Evolutionary conservation across 768 basidiomycete species (phyloP), one percentile per base, ranked within the genome.

Genomic region (Multifurca ochricompacta): DNA sequence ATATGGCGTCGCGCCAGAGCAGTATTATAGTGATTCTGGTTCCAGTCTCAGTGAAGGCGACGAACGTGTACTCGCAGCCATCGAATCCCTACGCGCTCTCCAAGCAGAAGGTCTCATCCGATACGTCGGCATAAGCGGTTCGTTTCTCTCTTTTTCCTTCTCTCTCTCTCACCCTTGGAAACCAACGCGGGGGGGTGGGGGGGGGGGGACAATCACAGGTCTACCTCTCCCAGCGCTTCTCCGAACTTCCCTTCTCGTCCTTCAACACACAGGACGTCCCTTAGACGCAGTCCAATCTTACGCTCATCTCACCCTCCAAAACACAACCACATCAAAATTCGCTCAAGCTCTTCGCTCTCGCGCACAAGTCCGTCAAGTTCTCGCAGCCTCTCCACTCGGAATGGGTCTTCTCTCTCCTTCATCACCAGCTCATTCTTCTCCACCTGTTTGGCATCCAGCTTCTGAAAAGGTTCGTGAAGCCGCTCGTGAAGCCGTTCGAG

Each of bases 171-270:
- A 21, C 23, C 30, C n/a, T n/a, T n/a, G n/a, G n/a, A n/a, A n/a
- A n/a, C n/a, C n/a, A n/a, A n/a, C n/a, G n/a, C n/a, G n/a, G n/a
- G n/a, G n/a, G n/a, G n/a, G n/a, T n/a, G n/a, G n/a, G n/a, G n/a
- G n/a, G n/a, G n/a, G n/a, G n/a, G n/a, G n/a, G n/a, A n/a, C n/a
- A n/a, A n/a, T n/a, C n/a, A 16, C 64, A 91, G 91, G 87, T 0
- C 91, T 82, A 60, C 89, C 90, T 10, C 74, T 93, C 23, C 83
- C 90, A 8, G 84, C 85, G 0, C 75, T 94, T n/a, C 76, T 94
- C 27, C 83, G 91, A n/a, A 69, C 92, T 16, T 80, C 90, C 8
- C 76, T 90, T 31, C 73, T 92, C 47, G 77, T 91, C 58, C 72
- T 80, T 30, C 3, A 16, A 5, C 48, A 42, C 2, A 76, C 68